Evolutionary conservation across 257 asterid genomes (phyloP).

Genomic region (Leonotis leonurus): DNA sequence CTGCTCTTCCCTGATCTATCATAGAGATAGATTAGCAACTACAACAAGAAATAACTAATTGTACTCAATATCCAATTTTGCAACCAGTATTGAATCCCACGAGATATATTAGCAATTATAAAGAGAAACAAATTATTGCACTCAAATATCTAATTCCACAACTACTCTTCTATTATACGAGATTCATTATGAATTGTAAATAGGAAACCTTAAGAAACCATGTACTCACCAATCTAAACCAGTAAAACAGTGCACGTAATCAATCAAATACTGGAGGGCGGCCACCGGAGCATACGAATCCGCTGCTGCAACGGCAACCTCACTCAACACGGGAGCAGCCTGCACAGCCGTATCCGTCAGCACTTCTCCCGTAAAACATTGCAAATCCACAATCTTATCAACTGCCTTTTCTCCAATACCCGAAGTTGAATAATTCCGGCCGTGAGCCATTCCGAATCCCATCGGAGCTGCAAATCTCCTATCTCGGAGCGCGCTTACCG

Average conservation of each 20-base stretch:
- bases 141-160: background rate
- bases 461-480: conserved; percentile 33
- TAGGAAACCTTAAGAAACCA: background rate
- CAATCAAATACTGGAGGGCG: conserved; percentile 65
- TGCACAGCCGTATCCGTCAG: conserved; percentile 47
- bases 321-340: conserved; percentile 52
- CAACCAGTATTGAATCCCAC: too few relatives aligned
- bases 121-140: background rate
- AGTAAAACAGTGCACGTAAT: conserved; percentile 53
- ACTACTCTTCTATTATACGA: background rate
- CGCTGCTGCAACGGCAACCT: conserved; percentile 78
- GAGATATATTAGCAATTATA: too few relatives aligned
- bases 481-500: conserved; percentile 28
- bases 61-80: too few relatives aligned
- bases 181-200: background rate
- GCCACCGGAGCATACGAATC: conserved; percentile 83
- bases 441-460: conserved; percentile 30
- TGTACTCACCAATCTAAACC: conserved; percentile 65
- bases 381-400: conserved; percentile 46
- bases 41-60: too few relatives aligned
- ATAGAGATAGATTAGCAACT: too few relatives aligned
- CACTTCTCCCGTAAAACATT: conserved; percentile 49
- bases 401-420: conserved; percentile 44
- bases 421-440: conserved; percentile 56
- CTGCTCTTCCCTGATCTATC: too few relatives aligned